Evolutionary conservation across 1,284 basidiomycete species (phyloP).

Genomic region (Schizophyllum amplum): DNA sequence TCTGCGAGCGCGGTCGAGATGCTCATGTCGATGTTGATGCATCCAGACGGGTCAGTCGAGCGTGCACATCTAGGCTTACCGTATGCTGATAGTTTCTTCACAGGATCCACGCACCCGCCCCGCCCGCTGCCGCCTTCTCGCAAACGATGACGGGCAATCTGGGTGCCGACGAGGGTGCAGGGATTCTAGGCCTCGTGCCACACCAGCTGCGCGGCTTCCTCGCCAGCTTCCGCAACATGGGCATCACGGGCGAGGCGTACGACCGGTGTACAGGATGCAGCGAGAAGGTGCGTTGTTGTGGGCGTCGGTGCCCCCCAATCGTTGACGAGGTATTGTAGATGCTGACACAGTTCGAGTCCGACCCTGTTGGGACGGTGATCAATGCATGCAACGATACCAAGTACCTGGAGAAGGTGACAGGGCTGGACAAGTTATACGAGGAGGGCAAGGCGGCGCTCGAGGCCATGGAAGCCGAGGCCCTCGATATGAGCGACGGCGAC

Average conservation of each 20-base stretch:
- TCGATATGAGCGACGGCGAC: slow-evolving; percentile 47
- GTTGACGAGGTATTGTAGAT: slow-evolving; percentile 38
- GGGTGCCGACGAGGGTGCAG: slow-evolving; percentile 27
- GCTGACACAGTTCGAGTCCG: slow-evolving; percentile 62
- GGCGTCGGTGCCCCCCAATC: background rate
- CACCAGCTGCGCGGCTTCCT: slow-evolving; percentile 93
- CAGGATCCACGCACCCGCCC: slow-evolving; percentile 62
- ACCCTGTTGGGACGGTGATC: slow-evolving; percentile 76
- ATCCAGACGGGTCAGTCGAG: slow-evolving; percentile 69
- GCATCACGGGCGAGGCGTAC: slow-evolving; percentile 83
- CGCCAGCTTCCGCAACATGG: slow-evolving; percentile 77
- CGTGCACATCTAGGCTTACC: background rate
- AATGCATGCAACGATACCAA: slow-evolving; percentile 81
- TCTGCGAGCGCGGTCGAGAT: slow-evolving; percentile 89
- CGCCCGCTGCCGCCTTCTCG: slow-evolving; percentile 36
- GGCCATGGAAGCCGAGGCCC: slow-evolving; percentile 64
- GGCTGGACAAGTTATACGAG: slow-evolving; percentile 75
- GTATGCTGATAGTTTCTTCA: background rate
- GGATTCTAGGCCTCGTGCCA: slow-evolving; percentile 81
- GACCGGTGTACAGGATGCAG: slow-evolving; percentile 89
- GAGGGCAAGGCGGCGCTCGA: slow-evolving; percentile 76
- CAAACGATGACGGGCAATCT: slow-evolving; percentile 15
- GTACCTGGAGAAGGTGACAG: slow-evolving; percentile 78
- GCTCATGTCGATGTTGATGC: slow-evolving; percentile 83
- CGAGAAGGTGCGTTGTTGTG: slow-evolving; percentile 54